phyloP scores from a whole-genome alignment of 202 grass and related monocot genomes.

The Setaria viridis region DNA sequence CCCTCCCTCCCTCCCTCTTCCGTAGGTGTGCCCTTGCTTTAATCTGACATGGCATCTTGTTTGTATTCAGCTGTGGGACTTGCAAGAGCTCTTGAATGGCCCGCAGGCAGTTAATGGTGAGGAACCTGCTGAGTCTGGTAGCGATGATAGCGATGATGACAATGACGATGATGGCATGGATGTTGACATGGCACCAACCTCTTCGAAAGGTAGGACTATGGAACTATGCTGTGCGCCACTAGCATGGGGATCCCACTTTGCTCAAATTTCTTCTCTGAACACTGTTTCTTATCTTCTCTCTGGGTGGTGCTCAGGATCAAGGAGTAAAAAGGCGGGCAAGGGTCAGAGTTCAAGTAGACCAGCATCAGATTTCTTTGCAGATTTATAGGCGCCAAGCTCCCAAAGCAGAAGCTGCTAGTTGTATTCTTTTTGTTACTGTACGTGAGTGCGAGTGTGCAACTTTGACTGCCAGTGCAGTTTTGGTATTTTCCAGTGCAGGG shows the following conservation, averaged over 20 bases:
- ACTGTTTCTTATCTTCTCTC: constrained; percentile 7
- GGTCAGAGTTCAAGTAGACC: constrained; percentile 45
- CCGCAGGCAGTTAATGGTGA: constrained; percentile 42
- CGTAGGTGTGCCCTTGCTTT: not conserved
- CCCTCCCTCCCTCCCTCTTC: not conserved
- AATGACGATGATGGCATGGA: constrained; percentile 77
- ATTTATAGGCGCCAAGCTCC: constrained; percentile 56
- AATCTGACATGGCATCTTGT: constrained; percentile 33
- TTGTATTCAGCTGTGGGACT: constrained; percentile 80
- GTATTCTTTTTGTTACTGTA: not conserved
- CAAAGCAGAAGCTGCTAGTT: not conserved
- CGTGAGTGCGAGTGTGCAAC: constrained; percentile 8
- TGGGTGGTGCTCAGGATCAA: constrained; percentile 50
- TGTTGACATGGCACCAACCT: constrained; percentile 57
- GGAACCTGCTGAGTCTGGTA: constrained; percentile 47
- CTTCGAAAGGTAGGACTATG: constrained; percentile 58
- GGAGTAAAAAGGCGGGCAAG: constrained; percentile 56
- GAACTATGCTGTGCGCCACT: not conserved
- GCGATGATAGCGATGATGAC: constrained; percentile 59
- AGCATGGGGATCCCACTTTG: not conserved
- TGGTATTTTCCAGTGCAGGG: not conserved
- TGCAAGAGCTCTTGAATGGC: constrained; percentile 78
- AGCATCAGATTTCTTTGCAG: constrained; percentile 74
- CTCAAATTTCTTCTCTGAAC: constrained; percentile 7
- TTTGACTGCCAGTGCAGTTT: constrained; percentile 5